Conservation (phyloP, 345 rosid species). For the Litchi chinensis region DNA sequence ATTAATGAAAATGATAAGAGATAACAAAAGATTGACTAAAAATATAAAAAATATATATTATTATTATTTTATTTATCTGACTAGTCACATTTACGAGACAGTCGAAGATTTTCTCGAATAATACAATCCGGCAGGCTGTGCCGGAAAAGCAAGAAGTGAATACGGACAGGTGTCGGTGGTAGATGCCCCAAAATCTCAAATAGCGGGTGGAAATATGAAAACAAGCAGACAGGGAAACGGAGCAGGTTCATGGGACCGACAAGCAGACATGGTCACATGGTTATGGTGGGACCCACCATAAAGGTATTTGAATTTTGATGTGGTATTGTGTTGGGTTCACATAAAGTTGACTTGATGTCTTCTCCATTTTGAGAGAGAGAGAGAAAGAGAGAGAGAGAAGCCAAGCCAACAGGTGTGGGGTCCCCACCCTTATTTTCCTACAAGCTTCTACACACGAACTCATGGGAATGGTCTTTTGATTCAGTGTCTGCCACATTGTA, state of each 20-base stretch:
- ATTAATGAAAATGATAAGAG: no score
- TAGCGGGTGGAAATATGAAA: neutral
- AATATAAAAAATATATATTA: no score
- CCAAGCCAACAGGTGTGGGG: constrained; percentile 19
- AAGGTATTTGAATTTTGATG: neutral
- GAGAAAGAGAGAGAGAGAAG: neutral
- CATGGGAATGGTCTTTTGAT: neutral
- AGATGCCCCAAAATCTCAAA: neutral
- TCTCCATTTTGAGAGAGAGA: neutral
- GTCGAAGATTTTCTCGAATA: no score
- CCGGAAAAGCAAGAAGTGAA: no score
- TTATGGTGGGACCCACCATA: constrained; percentile 1
- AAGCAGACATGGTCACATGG: constrained; percentile 38
- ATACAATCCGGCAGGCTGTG: no score
- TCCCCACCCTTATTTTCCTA: constrained; percentile 16
- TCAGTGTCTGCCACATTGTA: neutral
- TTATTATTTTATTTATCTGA: no score
- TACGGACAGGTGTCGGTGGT: neutral
- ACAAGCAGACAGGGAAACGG: neutral
- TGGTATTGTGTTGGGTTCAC: neutral
- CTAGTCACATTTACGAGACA: no score
- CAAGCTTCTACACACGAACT: neutral
- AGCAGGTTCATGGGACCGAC: constrained; percentile 12
- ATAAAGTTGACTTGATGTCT: constrained; percentile 27
- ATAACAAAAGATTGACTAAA: no score